A percentile compares a stretch with the other conserved stretches of the same genome.
These are phyloP conservation scores for Bothriochloa decipiens DNA, from an alignment of 176 grass and related monocot genomes.

Conservation along the genomic window DNA sequence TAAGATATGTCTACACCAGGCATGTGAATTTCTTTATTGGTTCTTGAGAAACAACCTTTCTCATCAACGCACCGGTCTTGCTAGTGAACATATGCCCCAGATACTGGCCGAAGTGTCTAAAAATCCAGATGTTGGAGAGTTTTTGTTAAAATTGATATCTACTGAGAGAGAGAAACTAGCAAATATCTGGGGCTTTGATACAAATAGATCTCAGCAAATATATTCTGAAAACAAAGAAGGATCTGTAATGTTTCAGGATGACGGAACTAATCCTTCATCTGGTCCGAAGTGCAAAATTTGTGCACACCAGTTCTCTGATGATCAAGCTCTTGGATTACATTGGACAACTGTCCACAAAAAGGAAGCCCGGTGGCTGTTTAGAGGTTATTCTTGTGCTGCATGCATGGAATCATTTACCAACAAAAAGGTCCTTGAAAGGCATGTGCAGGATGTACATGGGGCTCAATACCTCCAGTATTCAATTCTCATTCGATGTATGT, in stretches of 20 bases:
- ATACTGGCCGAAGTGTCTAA: conserved; percentile 72
- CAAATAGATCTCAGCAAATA: conserved; percentile 53
- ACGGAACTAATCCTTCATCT: conserved; percentile 36
- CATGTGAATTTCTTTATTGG: conserved; percentile 89
- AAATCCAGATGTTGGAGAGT: conserved; percentile 66
- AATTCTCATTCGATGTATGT: conserved; percentile 83
- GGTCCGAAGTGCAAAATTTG: conserved; percentile 87
- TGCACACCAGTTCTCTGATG: conserved; percentile 65
- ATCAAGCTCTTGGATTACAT: conserved; percentile 75
- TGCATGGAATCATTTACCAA: conserved; percentile 94
- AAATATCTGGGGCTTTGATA: conserved; percentile 70
- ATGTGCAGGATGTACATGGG: conserved; percentile 85
- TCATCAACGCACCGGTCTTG: conserved; percentile 52
- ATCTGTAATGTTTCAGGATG: conserved; percentile 25
- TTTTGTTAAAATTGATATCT: conserved; percentile 80
- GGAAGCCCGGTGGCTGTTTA: conserved; percentile 88
- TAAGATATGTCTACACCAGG: conserved; percentile 79
- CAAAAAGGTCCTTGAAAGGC: conserved; percentile 87
- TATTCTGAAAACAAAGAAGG: conserved; percentile 50
- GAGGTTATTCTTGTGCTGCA: conserved; percentile 94
- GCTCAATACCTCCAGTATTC: conserved; percentile 82
- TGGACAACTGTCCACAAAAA: conserved; percentile 89
- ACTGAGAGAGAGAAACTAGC: conserved; percentile 87
- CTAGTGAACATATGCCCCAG: conserved; percentile 55
- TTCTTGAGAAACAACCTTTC: conserved; percentile 82